Percentiles rank a stretch among this genome's conserved stretches.
Evolutionary conservation across 1,139 yeast genomes (phyloP).

Genomic region (Kodamaea sp.): DNA sequence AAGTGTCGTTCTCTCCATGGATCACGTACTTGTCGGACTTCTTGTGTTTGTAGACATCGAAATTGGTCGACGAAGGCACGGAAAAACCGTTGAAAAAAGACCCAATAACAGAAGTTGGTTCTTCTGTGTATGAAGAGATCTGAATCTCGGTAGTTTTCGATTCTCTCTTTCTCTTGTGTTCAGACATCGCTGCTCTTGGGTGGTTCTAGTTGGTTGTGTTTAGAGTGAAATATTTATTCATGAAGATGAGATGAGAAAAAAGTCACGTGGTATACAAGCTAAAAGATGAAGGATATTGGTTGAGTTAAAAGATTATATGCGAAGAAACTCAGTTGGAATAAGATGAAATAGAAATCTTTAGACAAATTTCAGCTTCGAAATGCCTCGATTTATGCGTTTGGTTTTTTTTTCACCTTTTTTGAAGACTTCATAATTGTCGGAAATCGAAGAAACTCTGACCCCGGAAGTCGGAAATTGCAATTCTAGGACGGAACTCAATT

Average conservation of each 20-base stretch:
- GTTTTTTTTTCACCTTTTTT: too few relatives aligned
- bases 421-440: too few relatives aligned
- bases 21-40: constrained; percentile 47
- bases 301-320: too few relatives aligned
- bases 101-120: constrained; percentile 46
- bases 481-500: too few relatives aligned
- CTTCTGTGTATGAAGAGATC: constrained; percentile 30
- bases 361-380: too few relatives aligned
- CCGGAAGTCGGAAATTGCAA: too few relatives aligned
- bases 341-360: too few relatives aligned
- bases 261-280: background rate
- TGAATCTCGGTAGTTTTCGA: constrained; percentile 31
- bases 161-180: constrained; percentile 25
- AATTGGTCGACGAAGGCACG: constrained; percentile 58
- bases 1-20: constrained; percentile 76
- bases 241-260: constrained; percentile 7
- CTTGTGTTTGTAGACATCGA: constrained; percentile 64
- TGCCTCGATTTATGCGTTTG: too few relatives aligned
- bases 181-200: constrained; percentile 17
- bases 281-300: too few relatives aligned
- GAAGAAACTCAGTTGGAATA: too few relatives aligned
- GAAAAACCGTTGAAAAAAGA: constrained; percentile 75
- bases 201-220: background rate
- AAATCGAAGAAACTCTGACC: too few relatives aligned
- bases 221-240: constrained; percentile 8